phyloP scores from a whole-genome alignment of 2,329 filamentous ascomycete genomes.

The Aquanectria penicillioides region DNA sequence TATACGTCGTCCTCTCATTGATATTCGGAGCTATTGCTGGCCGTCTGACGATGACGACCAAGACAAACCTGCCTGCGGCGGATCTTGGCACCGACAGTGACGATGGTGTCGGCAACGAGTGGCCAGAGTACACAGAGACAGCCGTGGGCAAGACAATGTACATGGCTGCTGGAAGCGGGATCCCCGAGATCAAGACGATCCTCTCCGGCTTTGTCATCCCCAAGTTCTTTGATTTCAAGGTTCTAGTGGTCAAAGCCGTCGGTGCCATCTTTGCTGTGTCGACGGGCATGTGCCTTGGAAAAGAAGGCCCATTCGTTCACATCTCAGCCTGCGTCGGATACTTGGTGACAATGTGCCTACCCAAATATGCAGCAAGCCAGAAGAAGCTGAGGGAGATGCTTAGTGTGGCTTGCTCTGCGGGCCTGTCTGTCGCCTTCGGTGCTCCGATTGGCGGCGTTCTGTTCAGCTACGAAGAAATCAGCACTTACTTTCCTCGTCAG shows the following conservation, averaged over 20 bases:
- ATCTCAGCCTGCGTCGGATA: conserved; percentile 31
- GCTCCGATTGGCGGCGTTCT: conserved; percentile 28
- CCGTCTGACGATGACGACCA: conserved; percentile 22
- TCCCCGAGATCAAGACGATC: conserved; percentile 28
- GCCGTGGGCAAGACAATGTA: conserved; percentile 21
- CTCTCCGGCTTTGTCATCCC: conserved; percentile 27
- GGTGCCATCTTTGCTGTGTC: conserved; percentile 27
- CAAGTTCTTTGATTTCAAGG: conserved; percentile 25
- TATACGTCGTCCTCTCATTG: conserved; percentile 22
- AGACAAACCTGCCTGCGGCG: conserved; percentile 1
- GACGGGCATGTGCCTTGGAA: conserved; percentile 30
- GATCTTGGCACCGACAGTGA: background rate
- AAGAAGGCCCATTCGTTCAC: conserved; percentile 29
- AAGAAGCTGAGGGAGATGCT: conserved; percentile 27
- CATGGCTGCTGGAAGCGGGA: conserved; percentile 31
- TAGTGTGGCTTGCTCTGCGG: conserved; percentile 24
- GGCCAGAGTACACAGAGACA: background rate
- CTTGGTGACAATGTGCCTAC: conserved; percentile 10
- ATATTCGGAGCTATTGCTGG: conserved; percentile 24
- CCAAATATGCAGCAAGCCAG: conserved; percentile 25
- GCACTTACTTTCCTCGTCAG: conserved; percentile 28
- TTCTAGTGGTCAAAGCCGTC: conserved; percentile 26
- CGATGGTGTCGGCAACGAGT: background rate
- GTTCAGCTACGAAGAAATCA: conserved; percentile 32
- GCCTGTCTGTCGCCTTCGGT: conserved; percentile 25